Base-by-base conservation (phyloP, 2,329 filamentous ascomycete genomes). In the Alternaria triticina region DNA sequence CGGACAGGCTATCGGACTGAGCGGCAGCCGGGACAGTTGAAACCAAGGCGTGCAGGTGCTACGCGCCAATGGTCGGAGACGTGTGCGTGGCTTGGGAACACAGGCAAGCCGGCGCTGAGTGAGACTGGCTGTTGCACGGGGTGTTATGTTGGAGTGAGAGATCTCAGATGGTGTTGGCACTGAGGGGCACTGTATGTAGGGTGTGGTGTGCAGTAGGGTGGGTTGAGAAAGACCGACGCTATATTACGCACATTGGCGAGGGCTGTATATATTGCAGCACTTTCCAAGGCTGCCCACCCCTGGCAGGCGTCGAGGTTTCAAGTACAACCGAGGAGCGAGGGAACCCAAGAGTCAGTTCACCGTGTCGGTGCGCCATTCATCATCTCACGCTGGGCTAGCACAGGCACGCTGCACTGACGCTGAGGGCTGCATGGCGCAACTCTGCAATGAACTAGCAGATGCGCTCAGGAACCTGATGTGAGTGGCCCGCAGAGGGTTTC, bases 31-130 rank as follows among this genome's bases (percentile, higher is more conserved):
- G 50, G 59, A 57, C 64, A 59, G 51, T 49, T 78, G 76, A 77
- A 78, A 77, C 73, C 59, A 59, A 60, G 71, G 75, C 73, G 72
- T 66, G 68, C 65, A 69, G 60, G 60, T 58, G 20, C 64, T 63
- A 70, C 54, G 72, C 73, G 73, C 74, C 70, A 75, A 69, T 68
- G 61, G 74, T 70, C 61, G 57, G 68, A 71, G 69, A 59, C 25
- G 47, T 15, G 33, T 45, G 63, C 52, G 68, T 65, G 68, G 73
- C 67, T 59, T 65, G 64, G 70, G 54, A 58, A 59, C 63, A 70
- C 62, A 64, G 67, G 66, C 59, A 66, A 57, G 54, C 49, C 43
- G 57, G 36, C 57, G 59, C 43, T 59, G 63, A 58, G 69, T 72
- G 71, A 74, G 71, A 72, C 64, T 67, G 43, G 66, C 57, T 57